Evolutionary conservation across 78 protist genomes (phyloP).

Genomic region (Dictyostelium capitatum): DNA sequence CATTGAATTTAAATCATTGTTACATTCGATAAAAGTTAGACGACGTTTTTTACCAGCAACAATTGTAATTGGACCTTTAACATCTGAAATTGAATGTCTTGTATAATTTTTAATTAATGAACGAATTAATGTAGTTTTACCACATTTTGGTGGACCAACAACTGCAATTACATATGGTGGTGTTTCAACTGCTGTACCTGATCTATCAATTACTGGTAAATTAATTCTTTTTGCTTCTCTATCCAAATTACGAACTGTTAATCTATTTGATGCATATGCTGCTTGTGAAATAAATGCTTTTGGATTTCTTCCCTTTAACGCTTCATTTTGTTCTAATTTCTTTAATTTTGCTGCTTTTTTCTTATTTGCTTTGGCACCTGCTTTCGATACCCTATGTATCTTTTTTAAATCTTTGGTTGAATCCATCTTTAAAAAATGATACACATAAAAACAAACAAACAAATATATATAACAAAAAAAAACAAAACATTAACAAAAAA

Average conservation of each 20-base stretch:
- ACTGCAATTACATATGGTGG: constrained; percentile 97
- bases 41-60: constrained; percentile 94
- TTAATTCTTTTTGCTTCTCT: constrained; percentile 85
- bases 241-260: constrained; percentile 55
- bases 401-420: constrained; percentile 36
- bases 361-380: constrained; percentile 84
- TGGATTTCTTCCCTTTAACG: constrained; percentile 52
- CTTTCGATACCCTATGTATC: constrained; percentile 67
- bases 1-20: constrained; percentile 98
- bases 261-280: constrained; percentile 55
- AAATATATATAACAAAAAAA: too few relatives aligned
- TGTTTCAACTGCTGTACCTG: constrained; percentile 84
- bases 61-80: constrained; percentile 97
- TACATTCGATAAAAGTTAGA: constrained; percentile 98
- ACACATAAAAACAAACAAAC: too few relatives aligned
- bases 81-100: constrained; percentile 84
- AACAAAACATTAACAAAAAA: too few relatives aligned
- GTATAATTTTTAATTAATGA: constrained; percentile 98
- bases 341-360: constrained; percentile 74
- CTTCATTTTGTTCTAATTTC: constrained; percentile 34
- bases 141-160: constrained; percentile 97
- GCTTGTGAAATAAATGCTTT: constrained; percentile 75
- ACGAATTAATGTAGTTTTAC: constrained; percentile 97
- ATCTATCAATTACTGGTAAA: constrained; percentile 89
- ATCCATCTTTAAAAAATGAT: constrained; percentile 40